Percentiles rank a stretch among this genome's conserved stretches.
These are phyloP conservation scores for Saksenaea vasiformis DNA, from an alignment of 371 early-diverging fungal genomes.

Conservation along the genomic window DNA sequence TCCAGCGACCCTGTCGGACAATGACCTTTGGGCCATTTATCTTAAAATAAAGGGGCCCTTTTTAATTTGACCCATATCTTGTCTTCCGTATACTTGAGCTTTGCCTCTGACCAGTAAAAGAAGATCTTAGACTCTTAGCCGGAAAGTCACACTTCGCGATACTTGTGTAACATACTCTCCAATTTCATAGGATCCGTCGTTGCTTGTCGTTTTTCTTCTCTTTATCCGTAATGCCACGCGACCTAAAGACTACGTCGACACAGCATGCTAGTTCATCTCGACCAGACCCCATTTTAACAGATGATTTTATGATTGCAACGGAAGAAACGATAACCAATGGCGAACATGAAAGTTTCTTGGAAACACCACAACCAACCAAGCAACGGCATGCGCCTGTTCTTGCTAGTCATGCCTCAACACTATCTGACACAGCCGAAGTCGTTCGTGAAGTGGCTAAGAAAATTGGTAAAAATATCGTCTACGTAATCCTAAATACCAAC, in stretches of 20 bases:
- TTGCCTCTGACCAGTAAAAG: too few species aligned
- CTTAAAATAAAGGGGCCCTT: too few species aligned
- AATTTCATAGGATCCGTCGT: too few species aligned
- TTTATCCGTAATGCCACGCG: background rate
- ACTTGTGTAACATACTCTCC: too few species aligned
- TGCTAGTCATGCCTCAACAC: slow-evolving; percentile 18
- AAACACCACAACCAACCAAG: background rate
- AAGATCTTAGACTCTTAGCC: too few species aligned
- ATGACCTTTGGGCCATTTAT: too few species aligned
- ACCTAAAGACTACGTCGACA: background rate
- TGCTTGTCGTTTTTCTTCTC: too few species aligned
- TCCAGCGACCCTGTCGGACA: too few species aligned
- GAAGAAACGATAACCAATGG: background rate
- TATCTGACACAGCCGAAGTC: slow-evolving; percentile 45
- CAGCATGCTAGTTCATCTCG: background rate
- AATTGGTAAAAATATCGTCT: slow-evolving; percentile 25
- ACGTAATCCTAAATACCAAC: slow-evolving; percentile 2
- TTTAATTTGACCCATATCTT: too few species aligned
- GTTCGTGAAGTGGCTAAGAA: slow-evolving; percentile 47
- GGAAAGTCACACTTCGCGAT: too few species aligned
- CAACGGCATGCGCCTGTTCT: background rate
- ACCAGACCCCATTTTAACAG: background rate
- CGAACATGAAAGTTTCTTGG: background rate
- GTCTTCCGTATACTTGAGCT: too few species aligned
- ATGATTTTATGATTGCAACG: background rate